Conservation (phyloP, 2,329 filamentous ascomycete species). For the Basipetospora chlamydospora region DNA sequence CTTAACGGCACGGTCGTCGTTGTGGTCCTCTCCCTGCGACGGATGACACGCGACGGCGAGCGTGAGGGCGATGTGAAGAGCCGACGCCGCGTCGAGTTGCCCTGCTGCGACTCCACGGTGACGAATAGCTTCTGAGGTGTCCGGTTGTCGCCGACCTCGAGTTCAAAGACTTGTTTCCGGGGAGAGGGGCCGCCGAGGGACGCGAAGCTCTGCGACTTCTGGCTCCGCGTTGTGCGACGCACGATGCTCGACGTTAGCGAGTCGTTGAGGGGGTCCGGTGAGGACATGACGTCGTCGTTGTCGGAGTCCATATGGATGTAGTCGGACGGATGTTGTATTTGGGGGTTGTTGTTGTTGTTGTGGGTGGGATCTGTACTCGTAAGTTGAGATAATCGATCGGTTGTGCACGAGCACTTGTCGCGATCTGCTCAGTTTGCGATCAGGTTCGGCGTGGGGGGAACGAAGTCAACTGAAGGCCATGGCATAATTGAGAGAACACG, state of each 20-base stretch:
- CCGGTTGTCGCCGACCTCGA: conserved; percentile 35
- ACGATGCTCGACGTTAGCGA: conserved; percentile 20
- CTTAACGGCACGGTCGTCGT: conserved; percentile 38
- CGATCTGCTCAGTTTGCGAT: too few species aligned
- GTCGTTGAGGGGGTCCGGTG: conserved; percentile 35
- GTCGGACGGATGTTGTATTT: neutral
- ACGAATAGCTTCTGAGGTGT: conserved; percentile 38
- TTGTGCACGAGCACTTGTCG: too few species aligned
- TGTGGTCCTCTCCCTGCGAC: conserved; percentile 23
- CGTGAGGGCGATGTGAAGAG: conserved; percentile 28
- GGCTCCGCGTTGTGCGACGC: conserved; percentile 29
- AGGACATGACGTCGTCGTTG: conserved; percentile 30
- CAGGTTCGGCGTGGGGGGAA: too few species aligned
- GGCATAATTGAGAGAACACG: too few species aligned
- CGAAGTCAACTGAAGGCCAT: too few species aligned
- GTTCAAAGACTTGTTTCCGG: conserved; percentile 40
- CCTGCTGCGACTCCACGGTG: conserved; percentile 35
- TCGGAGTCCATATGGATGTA: conserved; percentile 12
- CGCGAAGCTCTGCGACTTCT: conserved; percentile 22
- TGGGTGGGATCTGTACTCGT: too few species aligned
- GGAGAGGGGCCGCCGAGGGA: conserved; percentile 27
- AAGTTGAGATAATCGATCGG: too few species aligned
- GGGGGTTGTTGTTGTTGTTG: neutral
- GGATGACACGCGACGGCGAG: conserved; percentile 17
- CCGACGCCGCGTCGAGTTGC: conserved; percentile 21